These are phyloP conservation scores for Zychaea mexicana DNA, from an alignment of 371 early-diverging fungal species.

Conservation along the genomic window DNA sequence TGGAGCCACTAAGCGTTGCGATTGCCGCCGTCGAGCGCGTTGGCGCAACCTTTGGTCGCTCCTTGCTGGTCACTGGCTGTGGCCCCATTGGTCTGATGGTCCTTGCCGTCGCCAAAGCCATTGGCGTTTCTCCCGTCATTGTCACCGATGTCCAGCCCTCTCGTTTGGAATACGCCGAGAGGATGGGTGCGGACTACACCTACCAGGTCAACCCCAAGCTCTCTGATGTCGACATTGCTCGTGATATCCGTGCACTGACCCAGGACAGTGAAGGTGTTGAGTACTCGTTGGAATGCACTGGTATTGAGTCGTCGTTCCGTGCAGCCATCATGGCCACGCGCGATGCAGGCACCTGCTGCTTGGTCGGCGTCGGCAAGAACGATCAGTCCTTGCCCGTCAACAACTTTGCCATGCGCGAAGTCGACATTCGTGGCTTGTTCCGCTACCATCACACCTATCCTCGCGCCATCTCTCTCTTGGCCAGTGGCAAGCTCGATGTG, in stretches of 20 bases:
- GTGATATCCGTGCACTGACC: slow-evolving; percentile 32
- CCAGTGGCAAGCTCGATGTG: slow-evolving; percentile 35
- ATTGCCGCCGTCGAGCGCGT: slow-evolving; percentile 46
- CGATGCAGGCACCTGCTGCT: slow-evolving; percentile 43
- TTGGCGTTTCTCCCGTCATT: slow-evolving; percentile 40
- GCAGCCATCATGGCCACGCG: slow-evolving; percentile 47
- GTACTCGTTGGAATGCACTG: slow-evolving; percentile 44
- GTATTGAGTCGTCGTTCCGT: slow-evolving; percentile 46
- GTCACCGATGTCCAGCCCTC: slow-evolving; percentile 41
- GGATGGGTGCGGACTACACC: slow-evolving; percentile 25
- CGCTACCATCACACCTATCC: slow-evolving; percentile 50
- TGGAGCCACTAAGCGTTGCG: slow-evolving; percentile 48
- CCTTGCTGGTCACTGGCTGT: slow-evolving; percentile 43
- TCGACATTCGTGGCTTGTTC: slow-evolving; percentile 45
- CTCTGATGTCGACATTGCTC: slow-evolving; percentile 28
- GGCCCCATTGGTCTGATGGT: slow-evolving; percentile 50
- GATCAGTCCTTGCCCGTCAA: slow-evolving; percentile 47
- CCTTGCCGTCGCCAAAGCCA: slow-evolving; percentile 41
- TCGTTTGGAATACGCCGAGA: slow-evolving; percentile 35
- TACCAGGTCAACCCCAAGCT: slow-evolving; percentile 22
- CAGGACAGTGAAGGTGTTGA: slow-evolving; percentile 41
- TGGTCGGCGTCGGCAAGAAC: slow-evolving; percentile 51
- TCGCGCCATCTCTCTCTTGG: slow-evolving; percentile 38
- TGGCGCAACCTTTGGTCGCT: slow-evolving; percentile 39
- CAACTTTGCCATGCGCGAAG: slow-evolving; percentile 55